A percentile compares a stretch with the other conserved stretches of the same genome.
Conservation (phyloP, 1,139 yeast genomes). For the Casaregolazyma suthepensis region DNA sequence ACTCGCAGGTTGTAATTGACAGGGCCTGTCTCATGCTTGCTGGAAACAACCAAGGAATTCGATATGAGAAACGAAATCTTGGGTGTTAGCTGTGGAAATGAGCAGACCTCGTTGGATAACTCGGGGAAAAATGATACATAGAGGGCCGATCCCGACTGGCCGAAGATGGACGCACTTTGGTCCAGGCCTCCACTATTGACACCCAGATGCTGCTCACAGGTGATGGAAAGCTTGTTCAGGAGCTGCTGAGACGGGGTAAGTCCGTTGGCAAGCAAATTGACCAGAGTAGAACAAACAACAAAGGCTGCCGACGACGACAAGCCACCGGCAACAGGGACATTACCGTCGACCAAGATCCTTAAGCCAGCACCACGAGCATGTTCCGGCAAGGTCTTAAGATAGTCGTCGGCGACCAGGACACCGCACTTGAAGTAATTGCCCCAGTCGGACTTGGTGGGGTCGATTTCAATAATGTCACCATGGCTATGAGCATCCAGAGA, state of each 20-base stretch:
- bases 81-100: constrained; percentile 45
- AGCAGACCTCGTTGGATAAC: constrained; percentile 50
- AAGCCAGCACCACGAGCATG: constrained; percentile 36
- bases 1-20: constrained; percentile 63
- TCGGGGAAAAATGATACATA: constrained; percentile 59
- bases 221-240: constrained; percentile 56
- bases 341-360: constrained; percentile 53
- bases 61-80: constrained; percentile 55
- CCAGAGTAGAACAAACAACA: constrained; percentile 60
- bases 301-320: constrained; percentile 69
- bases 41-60: constrained; percentile 56
- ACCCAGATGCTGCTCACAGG: constrained; percentile 67
- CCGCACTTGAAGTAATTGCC: constrained; percentile 66
- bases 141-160: constrained; percentile 55
- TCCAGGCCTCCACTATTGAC: constrained; percentile 78
- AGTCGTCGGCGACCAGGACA: constrained; percentile 53
- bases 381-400: constrained; percentile 28
- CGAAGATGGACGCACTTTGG: constrained; percentile 67
- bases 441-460: constrained; percentile 51
- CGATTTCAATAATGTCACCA: constrained; percentile 43
- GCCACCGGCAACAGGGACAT: constrained; percentile 71
- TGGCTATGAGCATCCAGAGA: constrained; percentile 29
- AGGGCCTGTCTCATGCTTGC: constrained; percentile 68
- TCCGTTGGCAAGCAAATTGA: constrained; percentile 52
- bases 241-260: constrained; percentile 41